Conservation (phyloP, 768 basidiomycete genomes). For the Neoboletus subvelutipes region DNA sequence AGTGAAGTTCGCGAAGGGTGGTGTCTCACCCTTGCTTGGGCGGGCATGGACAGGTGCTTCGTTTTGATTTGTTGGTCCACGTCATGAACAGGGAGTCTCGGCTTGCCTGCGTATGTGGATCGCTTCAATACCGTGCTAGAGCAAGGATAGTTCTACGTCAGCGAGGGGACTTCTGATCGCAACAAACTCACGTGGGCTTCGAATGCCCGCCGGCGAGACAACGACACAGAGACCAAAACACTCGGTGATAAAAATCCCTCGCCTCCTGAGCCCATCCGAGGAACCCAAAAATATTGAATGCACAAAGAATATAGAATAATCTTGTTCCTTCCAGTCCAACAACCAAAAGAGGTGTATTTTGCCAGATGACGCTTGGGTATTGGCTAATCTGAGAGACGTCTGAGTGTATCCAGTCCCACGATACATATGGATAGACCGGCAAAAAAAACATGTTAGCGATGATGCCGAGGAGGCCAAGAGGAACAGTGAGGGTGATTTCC, state of each 20-base stretch:
- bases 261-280: slow-evolving; percentile 60
- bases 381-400: slow-evolving; percentile 43
- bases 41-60: not conserved
- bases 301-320: slow-evolving; percentile 40
- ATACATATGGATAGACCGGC: slow-evolving; percentile 37
- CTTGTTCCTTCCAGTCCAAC: slow-evolving; percentile 36
- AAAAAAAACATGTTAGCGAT: slow-evolving; percentile 23
- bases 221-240: slow-evolving; percentile 27
- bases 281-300: slow-evolving; percentile 48
- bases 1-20: not conserved
- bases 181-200: slow-evolving; percentile 1
- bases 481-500: slow-evolving; percentile 42
- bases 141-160: not conserved
- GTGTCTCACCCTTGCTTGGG: not conserved
- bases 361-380: slow-evolving; percentile 42
- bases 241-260: slow-evolving; percentile 36
- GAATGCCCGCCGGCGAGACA: not conserved
- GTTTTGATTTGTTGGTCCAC: not conserved
- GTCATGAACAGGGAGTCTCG: not conserved
- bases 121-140: not conserved
- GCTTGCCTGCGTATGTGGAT: not conserved
- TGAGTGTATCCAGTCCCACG: slow-evolving; percentile 53
- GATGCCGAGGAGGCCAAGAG: slow-evolving; percentile 35
- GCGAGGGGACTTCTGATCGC: not conserved
- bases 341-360: slow-evolving; percentile 9